phyloP scores from a whole-genome alignment of 441 rosid species.

The Syzygium malaccense region DNA sequence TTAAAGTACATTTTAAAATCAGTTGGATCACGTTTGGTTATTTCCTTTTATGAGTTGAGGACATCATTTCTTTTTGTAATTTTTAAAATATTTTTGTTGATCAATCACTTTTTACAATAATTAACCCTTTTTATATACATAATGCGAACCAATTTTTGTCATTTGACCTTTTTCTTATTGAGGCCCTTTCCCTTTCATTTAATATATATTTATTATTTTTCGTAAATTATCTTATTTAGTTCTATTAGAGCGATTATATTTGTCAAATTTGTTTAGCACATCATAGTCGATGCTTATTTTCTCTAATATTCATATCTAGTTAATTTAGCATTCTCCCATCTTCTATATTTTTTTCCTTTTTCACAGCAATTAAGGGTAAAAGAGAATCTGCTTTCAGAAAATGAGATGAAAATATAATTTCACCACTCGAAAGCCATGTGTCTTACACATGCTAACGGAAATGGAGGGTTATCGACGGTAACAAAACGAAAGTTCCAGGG shows the following conservation, averaged over 20 bases:
- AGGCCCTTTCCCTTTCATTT: neutral
- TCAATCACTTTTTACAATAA: neutral
- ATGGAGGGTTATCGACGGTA: neutral
- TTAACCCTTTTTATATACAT: neutral
- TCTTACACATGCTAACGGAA: neutral
- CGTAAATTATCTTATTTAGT: neutral
- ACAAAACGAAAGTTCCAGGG: neutral
- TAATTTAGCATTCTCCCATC: neutral
- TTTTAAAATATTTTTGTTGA: neutral
- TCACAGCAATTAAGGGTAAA: neutral
- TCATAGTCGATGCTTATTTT: neutral
- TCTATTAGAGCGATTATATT: neutral
- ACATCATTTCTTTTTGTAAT: neutral
- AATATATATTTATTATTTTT: neutral
- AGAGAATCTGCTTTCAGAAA: neutral
- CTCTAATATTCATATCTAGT: neutral
- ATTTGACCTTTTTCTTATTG: neutral
- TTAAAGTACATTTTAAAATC: neutral
- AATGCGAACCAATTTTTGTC: neutral
- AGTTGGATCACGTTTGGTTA: neutral
- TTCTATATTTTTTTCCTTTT: neutral
- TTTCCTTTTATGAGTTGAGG: neutral
- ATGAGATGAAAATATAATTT: neutral
- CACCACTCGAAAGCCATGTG: neutral
- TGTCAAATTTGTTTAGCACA: neutral